Conservation (phyloP, 2,329 filamentous ascomycete species). For the Orbilia blumenaviensis region DNA sequence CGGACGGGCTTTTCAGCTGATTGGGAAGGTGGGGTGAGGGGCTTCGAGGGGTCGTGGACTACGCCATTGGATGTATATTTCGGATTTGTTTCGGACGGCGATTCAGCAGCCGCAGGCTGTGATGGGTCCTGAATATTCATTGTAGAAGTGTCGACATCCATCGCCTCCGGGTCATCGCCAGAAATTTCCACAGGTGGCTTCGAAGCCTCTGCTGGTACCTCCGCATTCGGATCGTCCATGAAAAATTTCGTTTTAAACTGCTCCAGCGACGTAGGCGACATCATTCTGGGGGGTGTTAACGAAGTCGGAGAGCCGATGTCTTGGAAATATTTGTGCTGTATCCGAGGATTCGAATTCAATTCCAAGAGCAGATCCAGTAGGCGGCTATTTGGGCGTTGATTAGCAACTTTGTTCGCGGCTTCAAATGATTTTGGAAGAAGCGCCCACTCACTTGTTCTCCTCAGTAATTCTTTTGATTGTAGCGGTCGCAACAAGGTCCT, state of each 20-base stretch:
- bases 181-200: background rate
- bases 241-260: constrained; percentile 48
- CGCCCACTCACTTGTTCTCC: constrained; percentile 81
- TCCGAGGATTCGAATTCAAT: constrained; percentile 83
- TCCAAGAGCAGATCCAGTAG: constrained; percentile 88
- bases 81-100: constrained; percentile 26
- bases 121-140: background rate
- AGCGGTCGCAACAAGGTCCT: constrained; percentile 81
- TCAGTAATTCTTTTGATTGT: constrained; percentile 84
- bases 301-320: constrained; percentile 68
- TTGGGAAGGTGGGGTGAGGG: constrained; percentile 41
- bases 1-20: constrained; percentile 24
- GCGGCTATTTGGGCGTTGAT: constrained; percentile 68
- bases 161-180: constrained; percentile 25
- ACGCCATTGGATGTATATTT: constrained; percentile 44
- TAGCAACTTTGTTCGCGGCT: constrained; percentile 19
- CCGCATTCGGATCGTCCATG: constrained; percentile 51
- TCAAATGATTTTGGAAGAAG: constrained; percentile 1
- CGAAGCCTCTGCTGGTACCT: constrained; percentile 6
- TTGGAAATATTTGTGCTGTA: constrained; percentile 77
- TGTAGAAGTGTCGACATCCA: constrained; percentile 38
- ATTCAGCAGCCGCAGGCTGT: constrained; percentile 1
- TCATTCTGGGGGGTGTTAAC: constrained; percentile 61
- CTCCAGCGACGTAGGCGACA: constrained; percentile 59
- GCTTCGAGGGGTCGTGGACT: constrained; percentile 47